A percentile compares a stretch with the other conserved stretches of the same genome.
These are phyloP conservation scores for Trichoderma sp. DNA, from an alignment of 2,329 filamentous ascomycete species.

Conservation along the genomic window DNA sequence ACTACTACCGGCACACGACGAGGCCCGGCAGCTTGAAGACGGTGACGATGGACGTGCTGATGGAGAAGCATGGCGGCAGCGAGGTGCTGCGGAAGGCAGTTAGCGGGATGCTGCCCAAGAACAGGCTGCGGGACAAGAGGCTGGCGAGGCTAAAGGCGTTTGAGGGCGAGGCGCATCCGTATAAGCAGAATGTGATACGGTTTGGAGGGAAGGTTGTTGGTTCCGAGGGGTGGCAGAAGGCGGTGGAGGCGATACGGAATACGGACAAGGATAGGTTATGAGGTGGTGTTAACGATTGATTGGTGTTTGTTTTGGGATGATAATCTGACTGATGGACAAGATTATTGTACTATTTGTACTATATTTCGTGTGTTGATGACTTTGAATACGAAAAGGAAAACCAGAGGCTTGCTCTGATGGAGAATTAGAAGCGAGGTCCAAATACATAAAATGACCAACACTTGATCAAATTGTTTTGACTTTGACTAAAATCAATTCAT, in stretches of 20 bases:
- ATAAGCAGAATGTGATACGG: slow-evolving; percentile 81
- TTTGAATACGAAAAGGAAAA: not conserved
- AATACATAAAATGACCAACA: not conserved
- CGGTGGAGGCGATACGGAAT: slow-evolving; percentile 52
- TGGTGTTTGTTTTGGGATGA: not conserved
- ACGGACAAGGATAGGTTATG: slow-evolving; percentile 55
- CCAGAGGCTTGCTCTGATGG: not conserved
- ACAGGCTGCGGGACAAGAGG: slow-evolving; percentile 83
- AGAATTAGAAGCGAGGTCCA: not conserved
- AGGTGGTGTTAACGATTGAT: slow-evolving; percentile 24
- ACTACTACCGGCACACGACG: slow-evolving; percentile 93
- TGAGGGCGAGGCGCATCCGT: slow-evolving; percentile 89
- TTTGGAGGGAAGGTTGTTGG: slow-evolving; percentile 64
- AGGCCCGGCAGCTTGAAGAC: slow-evolving; percentile 81
- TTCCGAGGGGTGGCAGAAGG: slow-evolving; percentile 54
- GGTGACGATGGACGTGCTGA: slow-evolving; percentile 93
- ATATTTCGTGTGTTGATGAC: slow-evolving; percentile 27
- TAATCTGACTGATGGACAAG: slow-evolving; percentile 27
- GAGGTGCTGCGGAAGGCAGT: slow-evolving; percentile 92
- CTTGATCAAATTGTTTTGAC: not conserved
- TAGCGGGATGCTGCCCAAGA: slow-evolving; percentile 97
- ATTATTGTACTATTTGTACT: slow-evolving; percentile 39
- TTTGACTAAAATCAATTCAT: not conserved
- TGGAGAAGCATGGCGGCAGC: slow-evolving; percentile 88
- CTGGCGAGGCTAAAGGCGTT: slow-evolving; percentile 91